Conservation (phyloP, 441 rosid species). For the Brassica balearica region DNA sequence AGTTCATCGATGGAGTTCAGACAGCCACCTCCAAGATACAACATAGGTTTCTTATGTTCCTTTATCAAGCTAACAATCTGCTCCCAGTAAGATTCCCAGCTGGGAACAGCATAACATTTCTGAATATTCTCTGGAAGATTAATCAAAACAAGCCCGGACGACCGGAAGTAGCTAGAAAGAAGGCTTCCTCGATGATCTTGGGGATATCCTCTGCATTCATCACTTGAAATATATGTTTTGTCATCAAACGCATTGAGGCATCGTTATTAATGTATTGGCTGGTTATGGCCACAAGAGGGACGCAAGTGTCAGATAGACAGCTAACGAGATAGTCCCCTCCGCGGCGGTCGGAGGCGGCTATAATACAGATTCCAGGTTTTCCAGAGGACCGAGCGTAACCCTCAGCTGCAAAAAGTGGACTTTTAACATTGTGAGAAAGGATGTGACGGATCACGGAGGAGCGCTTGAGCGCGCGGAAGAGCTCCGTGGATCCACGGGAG, state of each 20-base stretch:
- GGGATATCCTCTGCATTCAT: slow-evolving; percentile 91
- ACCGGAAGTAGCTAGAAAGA: slow-evolving; percentile 80
- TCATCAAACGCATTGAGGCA: not conserved
- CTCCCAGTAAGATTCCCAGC: slow-evolving; percentile 72
- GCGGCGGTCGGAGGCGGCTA: slow-evolving; percentile 85
- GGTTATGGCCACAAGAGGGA: slow-evolving; percentile 86
- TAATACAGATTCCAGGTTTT: slow-evolving; percentile 80
- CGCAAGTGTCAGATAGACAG: slow-evolving; percentile 87
- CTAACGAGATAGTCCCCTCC: slow-evolving; percentile 81
- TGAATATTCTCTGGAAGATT: slow-evolving; percentile 90
- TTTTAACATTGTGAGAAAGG: slow-evolving; percentile 92
- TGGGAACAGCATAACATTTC: slow-evolving; percentile 78
- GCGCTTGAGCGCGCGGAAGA: slow-evolving; percentile 88
- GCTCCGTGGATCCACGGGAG: slow-evolving; percentile 84
- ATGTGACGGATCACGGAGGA: slow-evolving; percentile 67
- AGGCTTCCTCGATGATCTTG: slow-evolving; percentile 78
- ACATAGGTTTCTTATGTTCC: slow-evolving; percentile 78
- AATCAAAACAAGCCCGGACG: slow-evolving; percentile 87
- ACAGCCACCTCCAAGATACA: slow-evolving; percentile 97
- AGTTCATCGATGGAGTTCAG: slow-evolving; percentile 85
- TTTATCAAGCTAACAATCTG: slow-evolving; percentile 79
- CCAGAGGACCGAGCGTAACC: slow-evolving; percentile 94
- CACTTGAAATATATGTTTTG: slow-evolving; percentile 52
- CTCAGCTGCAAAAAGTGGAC: slow-evolving; percentile 88
- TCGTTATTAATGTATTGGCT: slow-evolving; percentile 57